phyloP scores from a whole-genome alignment of 768 basidiomycete species.

The Boletus huronensis region DNA sequence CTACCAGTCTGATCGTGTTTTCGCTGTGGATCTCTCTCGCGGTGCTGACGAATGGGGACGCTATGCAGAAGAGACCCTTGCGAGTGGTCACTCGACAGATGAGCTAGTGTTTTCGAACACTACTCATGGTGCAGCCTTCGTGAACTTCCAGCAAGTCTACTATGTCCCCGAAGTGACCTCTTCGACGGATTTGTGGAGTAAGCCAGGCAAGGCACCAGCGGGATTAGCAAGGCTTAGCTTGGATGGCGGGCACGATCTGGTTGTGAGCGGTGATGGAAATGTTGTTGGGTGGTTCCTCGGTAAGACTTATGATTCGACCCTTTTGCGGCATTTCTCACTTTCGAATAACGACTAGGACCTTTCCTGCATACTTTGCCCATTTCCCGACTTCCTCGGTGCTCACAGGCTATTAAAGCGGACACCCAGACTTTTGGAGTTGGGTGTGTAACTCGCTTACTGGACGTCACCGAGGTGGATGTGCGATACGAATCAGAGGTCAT shows the following conservation, averaged over 20 bases:
- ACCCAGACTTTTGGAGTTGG: constrained; percentile 54
- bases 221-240: constrained; percentile 61
- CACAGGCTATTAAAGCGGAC: constrained; percentile 47
- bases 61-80: constrained; percentile 46
- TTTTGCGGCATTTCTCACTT: background rate
- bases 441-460: constrained; percentile 55
- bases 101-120: constrained; percentile 50
- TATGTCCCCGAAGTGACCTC: constrained; percentile 44
- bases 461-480: constrained; percentile 56
- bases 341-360: constrained; percentile 14
- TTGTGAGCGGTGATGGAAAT: constrained; percentile 60
- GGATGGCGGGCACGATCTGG: constrained; percentile 71
- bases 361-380: constrained; percentile 53
- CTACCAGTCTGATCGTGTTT: constrained; percentile 50
- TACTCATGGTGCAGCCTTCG: constrained; percentile 52
- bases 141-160: constrained; percentile 69
- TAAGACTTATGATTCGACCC: constrained; percentile 26
- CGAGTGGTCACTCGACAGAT: constrained; percentile 52
- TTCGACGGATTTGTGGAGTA: constrained; percentile 58
- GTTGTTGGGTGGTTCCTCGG: constrained; percentile 74
- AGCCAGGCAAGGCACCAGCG: constrained; percentile 62
- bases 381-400: constrained; percentile 48
- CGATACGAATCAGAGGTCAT: constrained; percentile 59
- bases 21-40: constrained; percentile 47
- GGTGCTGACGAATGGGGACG: constrained; percentile 46